Evolutionary conservation across 1,139 yeast genomes (phyloP).

Genomic region (Saccharomyces hybrid): DNA sequence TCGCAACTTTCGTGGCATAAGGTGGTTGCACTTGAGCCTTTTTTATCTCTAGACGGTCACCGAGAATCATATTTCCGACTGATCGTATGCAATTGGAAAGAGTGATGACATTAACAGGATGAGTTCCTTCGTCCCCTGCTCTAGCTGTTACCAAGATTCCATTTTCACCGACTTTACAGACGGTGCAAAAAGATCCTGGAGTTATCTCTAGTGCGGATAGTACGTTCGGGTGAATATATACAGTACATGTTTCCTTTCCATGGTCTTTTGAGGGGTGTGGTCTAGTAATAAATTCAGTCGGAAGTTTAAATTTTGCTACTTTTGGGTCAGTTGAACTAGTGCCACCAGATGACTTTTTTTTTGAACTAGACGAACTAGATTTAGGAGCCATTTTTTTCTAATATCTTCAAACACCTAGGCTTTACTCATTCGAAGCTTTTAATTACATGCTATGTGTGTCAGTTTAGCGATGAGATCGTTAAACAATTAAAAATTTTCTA

Average conservation of each 20-base stretch:
- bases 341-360: constrained; percentile 25
- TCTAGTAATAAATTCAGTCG: constrained; percentile 47
- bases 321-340: constrained; percentile 14
- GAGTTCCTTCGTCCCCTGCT: constrained; percentile 37
- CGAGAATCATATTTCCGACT: constrained; percentile 54
- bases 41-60: constrained; percentile 56
- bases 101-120: constrained; percentile 41
- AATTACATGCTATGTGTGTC: neutral
- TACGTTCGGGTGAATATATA: constrained; percentile 45
- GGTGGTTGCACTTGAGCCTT: constrained; percentile 45
- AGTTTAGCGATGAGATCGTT: neutral
- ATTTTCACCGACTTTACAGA: constrained; percentile 44
- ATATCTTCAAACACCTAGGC: neutral
- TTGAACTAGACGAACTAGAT: constrained; percentile 20
- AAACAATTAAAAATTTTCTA: neutral
- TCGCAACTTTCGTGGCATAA: constrained; percentile 36
- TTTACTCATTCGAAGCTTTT: neutral
- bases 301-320: constrained; percentile 34
- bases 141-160: constrained; percentile 42
- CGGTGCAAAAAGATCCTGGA: constrained; percentile 47
- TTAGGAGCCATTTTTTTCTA: constrained; percentile 25
- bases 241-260: constrained; percentile 35
- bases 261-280: constrained; percentile 39
- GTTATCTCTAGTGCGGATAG: constrained; percentile 47
- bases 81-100: constrained; percentile 44